Evolutionary conservation across 2,329 filamentous ascomycete genomes (phyloP).

Genomic region (Teratosphaeria gauchensis): DNA sequence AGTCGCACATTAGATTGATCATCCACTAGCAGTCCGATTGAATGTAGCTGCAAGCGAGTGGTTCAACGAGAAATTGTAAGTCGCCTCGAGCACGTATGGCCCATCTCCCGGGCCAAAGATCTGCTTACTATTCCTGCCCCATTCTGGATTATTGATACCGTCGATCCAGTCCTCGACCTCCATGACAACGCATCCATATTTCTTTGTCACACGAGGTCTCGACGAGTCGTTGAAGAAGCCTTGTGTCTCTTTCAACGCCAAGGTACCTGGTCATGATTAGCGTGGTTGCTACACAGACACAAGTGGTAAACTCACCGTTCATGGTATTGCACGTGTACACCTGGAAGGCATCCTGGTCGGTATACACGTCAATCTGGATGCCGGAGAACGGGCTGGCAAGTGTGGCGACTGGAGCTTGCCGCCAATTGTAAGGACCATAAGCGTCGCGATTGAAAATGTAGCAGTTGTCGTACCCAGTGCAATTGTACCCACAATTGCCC

Average conservation of each 20-base stretch:
- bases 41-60: background rate
- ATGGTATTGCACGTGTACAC: constrained; percentile 74
- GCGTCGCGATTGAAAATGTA: constrained; percentile 56
- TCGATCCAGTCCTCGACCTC: constrained; percentile 93
- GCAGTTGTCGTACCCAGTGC: constrained; percentile 76
- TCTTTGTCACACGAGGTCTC: constrained; percentile 53
- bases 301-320: constrained; percentile 51
- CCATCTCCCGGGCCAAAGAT: constrained; percentile 37
- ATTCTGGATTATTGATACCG: constrained; percentile 85
- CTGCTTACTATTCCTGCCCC: constrained; percentile 53
- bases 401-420: constrained; percentile 50
- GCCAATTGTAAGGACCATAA: constrained; percentile 54
- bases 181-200: constrained; percentile 80
- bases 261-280: constrained; percentile 32
- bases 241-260: constrained; percentile 61
- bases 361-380: constrained; percentile 71
- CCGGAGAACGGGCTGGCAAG: constrained; percentile 68
- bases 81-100: constrained; percentile 36
- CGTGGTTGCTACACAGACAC: constrained; percentile 8
- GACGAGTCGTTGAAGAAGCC: constrained; percentile 47
- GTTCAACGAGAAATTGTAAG: constrained; percentile 28
- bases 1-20: no score
- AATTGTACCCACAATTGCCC: constrained; percentile 70
- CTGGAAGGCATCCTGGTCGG: constrained; percentile 80
- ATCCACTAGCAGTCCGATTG: background rate